Evolutionary conservation across 2,329 filamentous ascomycete genomes (phyloP), one percentile per base, ranked within the genome.

Genomic region (Raffaelea deltoideospora): DNA sequence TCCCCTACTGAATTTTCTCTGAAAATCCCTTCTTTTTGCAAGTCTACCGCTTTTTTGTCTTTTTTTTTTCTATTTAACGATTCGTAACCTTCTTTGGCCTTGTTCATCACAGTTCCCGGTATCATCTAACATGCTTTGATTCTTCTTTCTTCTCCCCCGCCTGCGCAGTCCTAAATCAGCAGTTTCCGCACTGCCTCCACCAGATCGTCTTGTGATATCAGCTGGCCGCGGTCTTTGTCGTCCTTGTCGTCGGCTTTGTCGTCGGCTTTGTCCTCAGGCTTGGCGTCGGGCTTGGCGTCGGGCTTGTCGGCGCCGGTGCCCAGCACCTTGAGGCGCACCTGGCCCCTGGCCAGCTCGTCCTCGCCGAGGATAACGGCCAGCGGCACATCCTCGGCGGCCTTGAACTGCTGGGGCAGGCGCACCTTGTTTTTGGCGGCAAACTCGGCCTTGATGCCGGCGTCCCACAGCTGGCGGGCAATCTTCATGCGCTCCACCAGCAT

Each of bases 381-480:
- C 1, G 88, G 88, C 17, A 92, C 75, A 31, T 79, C 80, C 54
- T 95, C 87, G 10, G 87, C 87, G 17, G 79, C 78, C 61, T 93
- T 93, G 69, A 96, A 96, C 56, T 96, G 88, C 42, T 78, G 71
- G 11, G 76, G 79, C 23, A 93, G 67, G 58, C 87, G 94, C 14
- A 88, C 86, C 65, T 93, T 94, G 46, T 79, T 71, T 61, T 95
- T 96, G 64, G 83, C 84, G 10, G 76, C 65, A 54, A 90, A 94
- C 55, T 96, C 87, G 40, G 87, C 79, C 47, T 87, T 93, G 61
- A 96, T 78, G 17, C 84, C 86, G 8, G 80, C 84, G 47, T 85
- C 76, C 85, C 88, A 92, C 34, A 96, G 64, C 45, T 67, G 67
- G 45, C 75, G 70, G 41, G 79, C 78, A 27, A 96, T 70, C 20